phyloP scores from a whole-genome alignment of 2,329 filamentous ascomycete genomes.

The Rhynchosporium agropyri region DNA sequence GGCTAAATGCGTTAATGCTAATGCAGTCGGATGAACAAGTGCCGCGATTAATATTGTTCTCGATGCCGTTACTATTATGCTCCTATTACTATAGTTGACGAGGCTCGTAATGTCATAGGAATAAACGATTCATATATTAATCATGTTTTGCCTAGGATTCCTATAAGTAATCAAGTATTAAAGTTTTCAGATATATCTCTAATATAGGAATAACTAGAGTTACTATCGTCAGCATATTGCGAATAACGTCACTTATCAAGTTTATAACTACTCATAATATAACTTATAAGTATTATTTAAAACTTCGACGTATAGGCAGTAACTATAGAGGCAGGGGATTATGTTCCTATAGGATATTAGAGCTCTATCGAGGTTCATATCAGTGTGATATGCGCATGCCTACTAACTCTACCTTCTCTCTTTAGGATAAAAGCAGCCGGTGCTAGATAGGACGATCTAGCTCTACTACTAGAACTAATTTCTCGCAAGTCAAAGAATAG shows the following conservation, averaged over 20 bases:
- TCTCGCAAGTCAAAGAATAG: constrained; percentile 3
- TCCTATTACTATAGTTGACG: constrained; percentile 52
- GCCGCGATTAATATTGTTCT: constrained; percentile 55
- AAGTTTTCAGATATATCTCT: neutral
- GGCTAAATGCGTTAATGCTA: constrained; percentile 54
- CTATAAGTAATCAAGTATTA: constrained; percentile 36
- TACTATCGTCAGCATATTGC: constrained; percentile 31
- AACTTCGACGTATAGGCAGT: neutral
- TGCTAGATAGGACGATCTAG: neutral
- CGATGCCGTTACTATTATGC: constrained; percentile 54
- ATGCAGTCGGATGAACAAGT: constrained; percentile 53
- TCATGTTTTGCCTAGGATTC: constrained; percentile 55
- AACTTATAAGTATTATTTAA: constrained; percentile 21
- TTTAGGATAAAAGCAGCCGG: constrained; percentile 9
- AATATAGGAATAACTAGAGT: constrained; percentile 18
- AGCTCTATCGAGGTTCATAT: constrained; percentile 33
- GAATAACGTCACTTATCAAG: constrained; percentile 27
- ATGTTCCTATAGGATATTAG: constrained; percentile 30
- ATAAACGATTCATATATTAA: constrained; percentile 50
- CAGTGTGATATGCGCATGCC: constrained; percentile 32
- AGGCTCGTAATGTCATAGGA: constrained; percentile 49
- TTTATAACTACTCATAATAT: constrained; percentile 32
- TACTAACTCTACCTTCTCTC: constrained; percentile 27
- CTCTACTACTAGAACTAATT: neutral
- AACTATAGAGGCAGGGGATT: constrained; percentile 24